Conservation (phyloP, 2,329 filamentous ascomycete genomes). For the Monosporascus sp. region DNA sequence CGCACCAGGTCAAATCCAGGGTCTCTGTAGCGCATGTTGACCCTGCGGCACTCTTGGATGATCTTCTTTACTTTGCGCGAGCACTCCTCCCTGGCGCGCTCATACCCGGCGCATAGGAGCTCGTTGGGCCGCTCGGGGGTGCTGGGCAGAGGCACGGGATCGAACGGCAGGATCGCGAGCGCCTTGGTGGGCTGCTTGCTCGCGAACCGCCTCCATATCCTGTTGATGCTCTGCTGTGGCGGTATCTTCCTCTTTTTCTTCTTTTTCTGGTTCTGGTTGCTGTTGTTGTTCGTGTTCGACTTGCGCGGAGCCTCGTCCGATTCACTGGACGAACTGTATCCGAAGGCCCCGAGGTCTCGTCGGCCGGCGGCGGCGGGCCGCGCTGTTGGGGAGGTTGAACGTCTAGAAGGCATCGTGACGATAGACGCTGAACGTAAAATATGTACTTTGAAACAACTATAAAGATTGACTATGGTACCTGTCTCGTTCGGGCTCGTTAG, state of each 20-base stretch:
- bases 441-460: not conserved
- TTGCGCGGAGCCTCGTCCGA: constrained; percentile 39
- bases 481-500: not conserved
- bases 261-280: constrained; percentile 45
- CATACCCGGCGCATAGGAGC: constrained; percentile 55
- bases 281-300: constrained; percentile 22
- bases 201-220: constrained; percentile 60
- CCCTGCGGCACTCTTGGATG: constrained; percentile 60
- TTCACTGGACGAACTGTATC: constrained; percentile 47
- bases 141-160: constrained; percentile 49
- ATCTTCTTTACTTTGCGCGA: constrained; percentile 57
- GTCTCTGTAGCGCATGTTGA: constrained; percentile 77
- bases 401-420: not conserved
- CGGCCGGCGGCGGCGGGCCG: constrained; percentile 2
- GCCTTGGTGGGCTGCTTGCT: constrained; percentile 61
- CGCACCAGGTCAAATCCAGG: constrained; percentile 55
- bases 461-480: not conserved
- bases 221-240: constrained; percentile 63
- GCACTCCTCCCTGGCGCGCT: constrained; percentile 61
- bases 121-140: constrained; percentile 53
- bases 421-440: not conserved
- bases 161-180: constrained; percentile 60
- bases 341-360: constrained; percentile 27
- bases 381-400: not conserved
- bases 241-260: constrained; percentile 53